These are phyloP conservation scores for Aspergillus hancockii DNA, from an alignment of 495 filamentous ascomycete species.

Conservation along the genomic window DNA sequence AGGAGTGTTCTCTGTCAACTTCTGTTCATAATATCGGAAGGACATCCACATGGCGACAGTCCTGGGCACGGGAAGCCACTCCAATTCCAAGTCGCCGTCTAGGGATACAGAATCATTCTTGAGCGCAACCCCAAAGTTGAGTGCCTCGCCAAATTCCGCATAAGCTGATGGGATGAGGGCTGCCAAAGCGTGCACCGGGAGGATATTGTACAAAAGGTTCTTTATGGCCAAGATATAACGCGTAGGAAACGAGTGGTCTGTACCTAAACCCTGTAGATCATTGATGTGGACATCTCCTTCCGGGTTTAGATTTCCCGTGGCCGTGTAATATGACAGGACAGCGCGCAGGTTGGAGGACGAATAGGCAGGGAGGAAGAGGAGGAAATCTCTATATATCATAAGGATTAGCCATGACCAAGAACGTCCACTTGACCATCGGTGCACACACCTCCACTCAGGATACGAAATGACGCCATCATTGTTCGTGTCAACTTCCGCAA, in stretches of 20 bases:
- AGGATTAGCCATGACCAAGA: constrained; percentile 17
- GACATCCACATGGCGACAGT: constrained; percentile 51
- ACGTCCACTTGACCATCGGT: constrained; percentile 7
- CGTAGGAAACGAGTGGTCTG: constrained; percentile 70
- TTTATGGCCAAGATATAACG: constrained; percentile 38
- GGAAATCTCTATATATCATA: constrained; percentile 70
- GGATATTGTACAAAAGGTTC: constrained; percentile 43
- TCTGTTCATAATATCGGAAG: constrained; percentile 52
- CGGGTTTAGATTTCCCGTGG: constrained; percentile 83
- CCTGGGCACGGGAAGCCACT: constrained; percentile 47
- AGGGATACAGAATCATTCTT: constrained; percentile 32
- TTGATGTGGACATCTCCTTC: constrained; percentile 96
- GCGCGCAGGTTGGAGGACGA: constrained; percentile 70
- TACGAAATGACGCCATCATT: constrained; percentile 86
- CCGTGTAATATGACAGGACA: constrained; percentile 88
- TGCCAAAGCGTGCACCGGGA: constrained; percentile 40
- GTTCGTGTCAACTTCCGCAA: constrained; percentile 85
- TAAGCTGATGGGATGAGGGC: constrained; percentile 41
- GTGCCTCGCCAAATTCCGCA: constrained; percentile 33
- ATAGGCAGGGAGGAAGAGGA: constrained; percentile 85
- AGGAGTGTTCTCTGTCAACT: constrained; percentile 64
- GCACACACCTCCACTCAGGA: constrained; percentile 89
- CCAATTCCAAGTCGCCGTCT: constrained; percentile 44
- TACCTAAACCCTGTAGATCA: constrained; percentile 95
- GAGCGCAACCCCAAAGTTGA: constrained; percentile 28